Evolutionary conservation across 129 eudicot species (phyloP).

Genomic region (Oenanthe sinensis): DNA sequence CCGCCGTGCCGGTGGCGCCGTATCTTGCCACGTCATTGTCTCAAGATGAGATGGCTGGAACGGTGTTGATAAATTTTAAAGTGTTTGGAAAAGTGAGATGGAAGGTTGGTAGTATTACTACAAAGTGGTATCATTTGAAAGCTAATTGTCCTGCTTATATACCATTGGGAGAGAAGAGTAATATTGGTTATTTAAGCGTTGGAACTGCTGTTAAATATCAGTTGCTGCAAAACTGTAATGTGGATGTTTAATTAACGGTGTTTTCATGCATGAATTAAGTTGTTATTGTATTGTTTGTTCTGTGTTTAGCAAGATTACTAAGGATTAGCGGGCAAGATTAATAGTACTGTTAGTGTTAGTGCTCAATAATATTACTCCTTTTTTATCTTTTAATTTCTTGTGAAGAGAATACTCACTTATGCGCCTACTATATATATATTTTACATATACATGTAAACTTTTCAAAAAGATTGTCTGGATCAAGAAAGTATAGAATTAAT

Average conservation of each 20-base stretch:
- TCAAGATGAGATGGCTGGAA: conserved; percentile 46
- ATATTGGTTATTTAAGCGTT: conserved; percentile 25
- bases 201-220: conserved; percentile 53
- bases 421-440: no score
- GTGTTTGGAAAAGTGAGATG: conserved; percentile 51
- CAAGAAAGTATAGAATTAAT: no score
- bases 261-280: no score
- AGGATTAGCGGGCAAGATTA: no score
- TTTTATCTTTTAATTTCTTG: neutral
- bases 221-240: conserved; percentile 40
- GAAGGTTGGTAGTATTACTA: conserved; percentile 56
- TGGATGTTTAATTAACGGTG: conserved; percentile 27
- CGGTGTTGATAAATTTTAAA: conserved; percentile 38
- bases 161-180: conserved; percentile 26
- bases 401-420: neutral
- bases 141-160: conserved; percentile 74
- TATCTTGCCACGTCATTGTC: conserved; percentile 21
- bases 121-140: conserved; percentile 39
- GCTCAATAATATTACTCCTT: neutral
- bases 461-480: no score
- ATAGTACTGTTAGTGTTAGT: neutral
- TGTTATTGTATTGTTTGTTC: no score
- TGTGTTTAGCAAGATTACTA: no score
- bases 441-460: no score
- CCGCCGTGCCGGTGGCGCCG: conserved; percentile 59